Evolutionary conservation across 805 yeast species (phyloP).

Genomic region (Nakazawaea ishiwadae): DNA sequence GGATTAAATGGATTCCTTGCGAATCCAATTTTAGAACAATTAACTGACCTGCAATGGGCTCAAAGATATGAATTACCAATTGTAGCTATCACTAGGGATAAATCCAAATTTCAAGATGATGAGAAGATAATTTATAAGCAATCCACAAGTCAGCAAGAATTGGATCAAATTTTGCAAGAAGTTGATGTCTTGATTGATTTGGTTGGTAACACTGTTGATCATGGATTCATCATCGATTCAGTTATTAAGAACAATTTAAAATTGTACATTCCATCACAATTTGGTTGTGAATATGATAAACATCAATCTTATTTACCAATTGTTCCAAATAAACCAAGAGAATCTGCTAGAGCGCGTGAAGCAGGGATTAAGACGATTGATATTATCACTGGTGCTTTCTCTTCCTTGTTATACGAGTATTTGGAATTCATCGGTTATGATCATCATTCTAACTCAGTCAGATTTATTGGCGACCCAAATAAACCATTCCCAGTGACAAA

Average conservation of each 20-base stretch:
- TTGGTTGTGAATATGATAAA: constrained; percentile 1
- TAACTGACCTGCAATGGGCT: neutral
- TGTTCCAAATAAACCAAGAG: neutral
- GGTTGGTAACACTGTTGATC: neutral
- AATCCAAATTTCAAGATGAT: neutral
- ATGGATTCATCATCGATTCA: neutral
- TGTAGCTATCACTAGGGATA: constrained; percentile 1
- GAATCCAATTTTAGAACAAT: neutral
- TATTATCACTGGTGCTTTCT: constrained; percentile 36
- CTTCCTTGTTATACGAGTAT: constrained; percentile 26
- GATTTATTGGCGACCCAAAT: constrained; percentile 35
- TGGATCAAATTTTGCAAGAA: neutral
- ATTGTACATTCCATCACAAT: constrained; percentile 2
- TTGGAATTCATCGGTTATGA: constrained; percentile 34
- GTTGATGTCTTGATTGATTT: neutral
- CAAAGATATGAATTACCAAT: neutral
- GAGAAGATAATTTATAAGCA: neutral
- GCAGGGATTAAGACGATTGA: constrained; percentile 43
- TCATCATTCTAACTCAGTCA: constrained; percentile 27
- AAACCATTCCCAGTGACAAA: constrained; percentile 30
- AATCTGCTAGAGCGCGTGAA: neutral
- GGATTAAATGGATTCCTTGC: neutral
- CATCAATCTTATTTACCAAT: neutral
- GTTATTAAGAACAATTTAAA: neutral
- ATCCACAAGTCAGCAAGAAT: neutral